These are phyloP conservation scores for Choricystis sp. DNA, from an alignment of 139 green algal genomes.

Conservation along the genomic window DNA sequence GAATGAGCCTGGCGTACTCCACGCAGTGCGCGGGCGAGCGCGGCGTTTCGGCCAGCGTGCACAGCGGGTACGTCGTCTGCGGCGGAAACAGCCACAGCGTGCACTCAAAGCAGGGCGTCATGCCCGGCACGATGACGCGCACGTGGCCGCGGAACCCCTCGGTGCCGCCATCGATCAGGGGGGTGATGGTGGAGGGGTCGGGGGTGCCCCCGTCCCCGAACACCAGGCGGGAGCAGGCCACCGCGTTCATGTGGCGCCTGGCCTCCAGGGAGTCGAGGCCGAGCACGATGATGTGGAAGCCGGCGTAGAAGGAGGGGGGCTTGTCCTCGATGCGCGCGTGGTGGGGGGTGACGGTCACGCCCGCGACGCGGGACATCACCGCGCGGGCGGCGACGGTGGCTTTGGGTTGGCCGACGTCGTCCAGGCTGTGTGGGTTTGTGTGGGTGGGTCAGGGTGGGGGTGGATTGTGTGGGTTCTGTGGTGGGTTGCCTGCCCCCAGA, in stretches of 20 bases:
- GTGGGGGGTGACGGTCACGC: constrained; percentile 67
- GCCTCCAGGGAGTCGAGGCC: constrained; percentile 96
- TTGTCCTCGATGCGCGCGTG: constrained; percentile 93
- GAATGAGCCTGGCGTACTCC: constrained; percentile 93
- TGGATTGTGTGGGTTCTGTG: neutral
- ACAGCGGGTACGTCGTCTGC: constrained; percentile 91
- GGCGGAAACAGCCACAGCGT: constrained; percentile 99
- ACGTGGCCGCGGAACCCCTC: constrained; percentile 98
- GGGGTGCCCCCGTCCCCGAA: constrained; percentile 70
- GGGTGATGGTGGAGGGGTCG: constrained; percentile 74
- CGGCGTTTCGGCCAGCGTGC: constrained; percentile 87
- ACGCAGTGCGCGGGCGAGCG: constrained; percentile 92
- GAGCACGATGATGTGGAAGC: constrained; percentile 89
- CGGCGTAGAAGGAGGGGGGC: constrained; percentile 57
- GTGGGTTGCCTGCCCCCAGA: neutral
- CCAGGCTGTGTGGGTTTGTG: constrained; percentile 40
- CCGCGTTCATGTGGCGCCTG: constrained; percentile 87
- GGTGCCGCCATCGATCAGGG: constrained; percentile 94
- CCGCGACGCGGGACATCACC: constrained; percentile 65
- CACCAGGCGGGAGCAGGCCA: constrained; percentile 90
- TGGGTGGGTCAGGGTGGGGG: neutral
- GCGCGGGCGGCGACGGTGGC: constrained; percentile 71
- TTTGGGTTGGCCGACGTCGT: constrained; percentile 90
- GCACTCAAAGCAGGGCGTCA: constrained; percentile 98
- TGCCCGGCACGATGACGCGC: constrained; percentile 83